Percentiles rank a stretch among this genome's conserved stretches.
phyloP scores from a whole-genome alignment of 306 rosid genomes.

The Quercus alba region DNA sequence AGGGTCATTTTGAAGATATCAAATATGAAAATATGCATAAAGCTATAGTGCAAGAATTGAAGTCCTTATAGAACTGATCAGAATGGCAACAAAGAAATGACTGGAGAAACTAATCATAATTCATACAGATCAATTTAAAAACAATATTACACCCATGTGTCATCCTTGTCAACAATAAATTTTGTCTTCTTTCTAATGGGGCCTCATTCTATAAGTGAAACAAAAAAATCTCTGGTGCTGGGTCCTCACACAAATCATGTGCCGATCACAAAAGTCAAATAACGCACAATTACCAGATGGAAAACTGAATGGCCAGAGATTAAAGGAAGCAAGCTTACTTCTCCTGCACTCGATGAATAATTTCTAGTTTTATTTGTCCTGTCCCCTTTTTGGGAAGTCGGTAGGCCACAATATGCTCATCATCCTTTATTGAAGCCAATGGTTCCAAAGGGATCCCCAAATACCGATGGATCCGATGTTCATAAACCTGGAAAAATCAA shows the following conservation, averaged over 20 bases:
- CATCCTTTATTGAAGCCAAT: slow-evolving; percentile 77
- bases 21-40: not conserved
- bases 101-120: not conserved
- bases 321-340: slow-evolving; percentile 53
- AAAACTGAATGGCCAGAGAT: slow-evolving; percentile 7
- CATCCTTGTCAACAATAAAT: not conserved
- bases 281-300: not conserved
- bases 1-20: not conserved
- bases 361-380: slow-evolving; percentile 65
- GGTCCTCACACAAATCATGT: not conserved
- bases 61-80: not conserved
- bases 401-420: slow-evolving; percentile 86
- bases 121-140: not conserved
- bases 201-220: not conserved
- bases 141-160: not conserved
- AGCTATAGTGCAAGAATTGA: not conserved
- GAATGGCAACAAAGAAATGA: not conserved
- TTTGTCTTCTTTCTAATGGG: not conserved
- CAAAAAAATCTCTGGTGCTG: not conserved
- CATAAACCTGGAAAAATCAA: slow-evolving; percentile 60
- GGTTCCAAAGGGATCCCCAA: slow-evolving; percentile 64
- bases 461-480: slow-evolving; percentile 67
- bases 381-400: slow-evolving; percentile 57
- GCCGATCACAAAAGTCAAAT: not conserved
- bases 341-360: slow-evolving; percentile 68